Percentiles rank a stretch among this genome's conserved stretches.
phyloP scores from a whole-genome alignment of 23 red algal species.

The Cyanidioschyzon merolae region DNA sequence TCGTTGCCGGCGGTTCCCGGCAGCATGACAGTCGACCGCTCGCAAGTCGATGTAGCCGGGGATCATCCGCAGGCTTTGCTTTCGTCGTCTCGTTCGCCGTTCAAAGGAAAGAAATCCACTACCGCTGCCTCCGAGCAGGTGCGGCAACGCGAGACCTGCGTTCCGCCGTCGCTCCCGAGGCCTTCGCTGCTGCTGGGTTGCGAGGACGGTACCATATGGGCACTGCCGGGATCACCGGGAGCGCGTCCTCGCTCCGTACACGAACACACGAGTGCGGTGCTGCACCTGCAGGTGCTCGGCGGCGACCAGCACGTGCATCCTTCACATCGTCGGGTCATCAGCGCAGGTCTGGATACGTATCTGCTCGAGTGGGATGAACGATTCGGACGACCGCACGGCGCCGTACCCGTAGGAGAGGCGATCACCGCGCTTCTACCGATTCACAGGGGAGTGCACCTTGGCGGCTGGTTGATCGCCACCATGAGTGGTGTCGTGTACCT shows the following conservation, averaged over 20 bases:
- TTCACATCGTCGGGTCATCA: not conserved
- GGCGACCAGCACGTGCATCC: not conserved
- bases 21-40: not conserved
- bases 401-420: not conserved
- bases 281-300: not conserved
- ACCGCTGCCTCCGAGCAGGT: no score
- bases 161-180: not conserved
- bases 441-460: not conserved
- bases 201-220: not conserved
- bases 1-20: not conserved
- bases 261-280: not conserved
- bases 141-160: not conserved
- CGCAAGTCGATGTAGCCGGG: not conserved
- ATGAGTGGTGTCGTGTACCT: not conserved
- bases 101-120: not conserved
- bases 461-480: not conserved
- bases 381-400: not conserved
- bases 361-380: conserved; percentile 1
- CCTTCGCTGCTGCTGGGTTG: not conserved
- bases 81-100: not conserved
- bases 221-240: not conserved
- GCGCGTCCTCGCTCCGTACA: not conserved
- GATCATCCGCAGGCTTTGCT: not conserved
- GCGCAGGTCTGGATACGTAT: not conserved
- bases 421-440: not conserved